Conservation (phyloP, 1,139 yeast species). For the Hemisphaericaspora xylofermentans region DNA sequence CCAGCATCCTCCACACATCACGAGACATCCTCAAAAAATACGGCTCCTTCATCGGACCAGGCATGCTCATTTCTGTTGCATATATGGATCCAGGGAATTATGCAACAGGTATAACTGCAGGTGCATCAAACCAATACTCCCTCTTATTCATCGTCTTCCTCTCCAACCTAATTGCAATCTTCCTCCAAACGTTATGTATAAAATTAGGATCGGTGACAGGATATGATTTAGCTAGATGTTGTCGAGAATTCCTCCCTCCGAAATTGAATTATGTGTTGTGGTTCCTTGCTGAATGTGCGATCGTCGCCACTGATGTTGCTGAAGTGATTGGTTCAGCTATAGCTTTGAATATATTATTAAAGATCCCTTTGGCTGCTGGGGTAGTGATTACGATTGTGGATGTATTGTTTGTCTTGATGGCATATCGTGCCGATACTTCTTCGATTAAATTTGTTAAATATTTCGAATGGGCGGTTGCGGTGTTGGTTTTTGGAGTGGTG, state of each 20-base stretch:
- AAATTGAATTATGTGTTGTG: constrained; percentile 60
- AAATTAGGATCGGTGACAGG: constrained; percentile 83
- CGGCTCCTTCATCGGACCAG: constrained; percentile 70
- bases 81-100: constrained; percentile 88
- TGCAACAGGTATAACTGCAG: constrained; percentile 77
- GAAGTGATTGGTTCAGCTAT: constrained; percentile 89
- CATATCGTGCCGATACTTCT: constrained; percentile 68
- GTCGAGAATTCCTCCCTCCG: constrained; percentile 59
- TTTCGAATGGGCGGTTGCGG: constrained; percentile 68
- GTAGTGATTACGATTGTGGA: constrained; percentile 70
- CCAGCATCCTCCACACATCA: constrained; percentile 6
- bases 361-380: constrained; percentile 77
- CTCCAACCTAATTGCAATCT: constrained; percentile 72
- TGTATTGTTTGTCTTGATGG: constrained; percentile 70
- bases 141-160: constrained; percentile 64
- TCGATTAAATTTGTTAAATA: constrained; percentile 61
- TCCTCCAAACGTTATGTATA: constrained; percentile 69
- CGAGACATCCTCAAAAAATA: constrained; percentile 38
- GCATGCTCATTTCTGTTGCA: constrained; percentile 73
- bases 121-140: constrained; percentile 64
- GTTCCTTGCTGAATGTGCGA: constrained; percentile 75
- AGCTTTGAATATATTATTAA: constrained; percentile 67
- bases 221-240: constrained; percentile 68
- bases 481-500: constrained; percentile 66
- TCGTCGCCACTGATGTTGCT: constrained; percentile 81